A percentile compares a stretch with the other conserved stretches of the same genome.
phyloP scores from a whole-genome alignment of 2,329 filamentous ascomycete genomes.

The Purpureocillium lavendulum region DNA sequence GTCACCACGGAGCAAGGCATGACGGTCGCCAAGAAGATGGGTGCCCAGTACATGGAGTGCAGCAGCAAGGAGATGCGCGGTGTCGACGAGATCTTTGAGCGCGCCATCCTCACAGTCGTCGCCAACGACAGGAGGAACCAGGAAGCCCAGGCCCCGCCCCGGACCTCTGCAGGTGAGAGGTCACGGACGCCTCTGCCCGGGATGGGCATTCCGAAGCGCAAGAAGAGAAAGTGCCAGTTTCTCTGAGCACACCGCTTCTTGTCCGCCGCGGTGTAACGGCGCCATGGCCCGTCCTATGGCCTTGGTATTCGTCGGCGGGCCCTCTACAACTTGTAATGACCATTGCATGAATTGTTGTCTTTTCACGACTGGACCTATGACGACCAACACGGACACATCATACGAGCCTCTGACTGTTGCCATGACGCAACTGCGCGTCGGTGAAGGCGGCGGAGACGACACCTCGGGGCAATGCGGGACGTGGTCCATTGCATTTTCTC shows the following conservation, averaged over 20 bases:
- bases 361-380: slow-evolving; percentile 23
- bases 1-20: slow-evolving; percentile 87
- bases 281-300: neutral
- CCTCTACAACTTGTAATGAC: slow-evolving; percentile 30
- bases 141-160: slow-evolving; percentile 37
- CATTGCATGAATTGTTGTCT: slow-evolving; percentile 26
- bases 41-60: slow-evolving; percentile 93
- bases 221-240: slow-evolving; percentile 77
- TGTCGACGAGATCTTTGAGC: slow-evolving; percentile 93
- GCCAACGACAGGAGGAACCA: slow-evolving; percentile 64
- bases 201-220: slow-evolving; percentile 55
- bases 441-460: neutral
- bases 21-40: slow-evolving; percentile 86
- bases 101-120: slow-evolving; percentile 83
- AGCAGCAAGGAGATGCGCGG: slow-evolving; percentile 96
- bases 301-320: neutral
- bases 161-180: slow-evolving; percentile 24
- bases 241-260: slow-evolving; percentile 41
- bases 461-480: neutral
- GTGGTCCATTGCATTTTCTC: too few species aligned
- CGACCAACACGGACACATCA: slow-evolving; percentile 8
- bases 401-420: neutral
- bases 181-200: slow-evolving; percentile 29
- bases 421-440: too few species aligned
- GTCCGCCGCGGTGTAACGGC: slow-evolving; percentile 8